Conservation (phyloP, 345 rosid genomes). For the Psidium friedrichsthalianum region DNA sequence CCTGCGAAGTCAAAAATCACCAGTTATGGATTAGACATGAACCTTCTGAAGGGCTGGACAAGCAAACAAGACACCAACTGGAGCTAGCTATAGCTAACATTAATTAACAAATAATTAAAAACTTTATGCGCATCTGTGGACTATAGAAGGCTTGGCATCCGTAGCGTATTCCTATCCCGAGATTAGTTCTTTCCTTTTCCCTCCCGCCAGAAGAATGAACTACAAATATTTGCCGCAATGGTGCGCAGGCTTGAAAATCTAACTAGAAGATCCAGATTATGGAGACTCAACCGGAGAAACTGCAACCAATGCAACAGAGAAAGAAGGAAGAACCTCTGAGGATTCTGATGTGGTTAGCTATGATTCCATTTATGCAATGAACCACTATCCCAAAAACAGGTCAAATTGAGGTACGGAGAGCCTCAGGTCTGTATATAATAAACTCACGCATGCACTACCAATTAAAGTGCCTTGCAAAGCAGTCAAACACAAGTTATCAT, state of each 20-base stretch:
- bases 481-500: background rate
- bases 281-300: background rate
- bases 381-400: background rate
- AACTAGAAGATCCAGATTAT: background rate
- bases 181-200: background rate
- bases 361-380: background rate
- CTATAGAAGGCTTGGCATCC: background rate
- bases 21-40: background rate
- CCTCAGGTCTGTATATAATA: background rate
- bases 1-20: conserved; percentile 25
- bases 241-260: background rate
- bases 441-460: background rate
- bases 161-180: background rate
- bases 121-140: background rate
- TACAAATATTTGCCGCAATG: background rate
- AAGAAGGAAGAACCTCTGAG: background rate
- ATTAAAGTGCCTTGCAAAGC: background rate
- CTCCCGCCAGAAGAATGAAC: background rate
- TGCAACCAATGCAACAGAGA: background rate
- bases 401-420: background rate
- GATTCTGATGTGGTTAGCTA: background rate
- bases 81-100: background rate
- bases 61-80: background rate
- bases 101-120: background rate
- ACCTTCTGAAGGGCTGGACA: background rate